phyloP scores from a whole-genome alignment of 352 stramenopile genomes.

The Pythium apleroticum region DNA sequence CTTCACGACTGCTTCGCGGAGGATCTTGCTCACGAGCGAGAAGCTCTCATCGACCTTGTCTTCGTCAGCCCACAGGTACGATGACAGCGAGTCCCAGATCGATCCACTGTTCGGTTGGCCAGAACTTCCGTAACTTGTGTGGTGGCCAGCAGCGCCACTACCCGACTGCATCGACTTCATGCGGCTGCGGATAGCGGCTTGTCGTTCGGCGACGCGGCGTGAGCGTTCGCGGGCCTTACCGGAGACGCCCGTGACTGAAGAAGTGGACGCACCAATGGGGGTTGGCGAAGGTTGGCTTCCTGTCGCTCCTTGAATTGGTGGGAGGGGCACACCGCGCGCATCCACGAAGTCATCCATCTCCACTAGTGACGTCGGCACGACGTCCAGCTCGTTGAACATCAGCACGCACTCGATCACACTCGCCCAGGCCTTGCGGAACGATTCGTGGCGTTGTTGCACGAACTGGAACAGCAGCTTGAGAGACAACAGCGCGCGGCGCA shows the following conservation, averaged over 20 bases:
- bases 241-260: constrained; percentile 51
- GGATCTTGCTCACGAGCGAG: constrained; percentile 75
- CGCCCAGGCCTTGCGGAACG: constrained; percentile 77
- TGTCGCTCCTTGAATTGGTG: constrained; percentile 52
- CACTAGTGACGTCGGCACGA: constrained; percentile 80
- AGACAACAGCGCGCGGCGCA: constrained; percentile 67
- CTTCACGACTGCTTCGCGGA: constrained; percentile 70
- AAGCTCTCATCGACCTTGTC: constrained; percentile 80
- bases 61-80: constrained; percentile 82
- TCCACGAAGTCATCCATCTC: constrained; percentile 91
- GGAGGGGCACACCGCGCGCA: constrained; percentile 72
- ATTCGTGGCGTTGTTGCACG: constrained; percentile 77
- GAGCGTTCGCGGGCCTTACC: constrained; percentile 80
- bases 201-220: constrained; percentile 72
- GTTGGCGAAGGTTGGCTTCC: constrained; percentile 19
- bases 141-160: constrained; percentile 40
- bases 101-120: constrained; percentile 38
- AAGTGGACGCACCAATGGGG: constrained; percentile 4
- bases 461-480: constrained; percentile 86
- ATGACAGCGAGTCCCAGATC: constrained; percentile 82
- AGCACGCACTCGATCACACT: constrained; percentile 84
- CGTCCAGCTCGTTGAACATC: constrained; percentile 89
- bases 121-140: constrained; percentile 22
- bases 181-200: constrained; percentile 76
- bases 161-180: constrained; percentile 79